Evolutionary conservation across 139 green algal species (phyloP).

Genomic region (Haematococcus sp.): DNA sequence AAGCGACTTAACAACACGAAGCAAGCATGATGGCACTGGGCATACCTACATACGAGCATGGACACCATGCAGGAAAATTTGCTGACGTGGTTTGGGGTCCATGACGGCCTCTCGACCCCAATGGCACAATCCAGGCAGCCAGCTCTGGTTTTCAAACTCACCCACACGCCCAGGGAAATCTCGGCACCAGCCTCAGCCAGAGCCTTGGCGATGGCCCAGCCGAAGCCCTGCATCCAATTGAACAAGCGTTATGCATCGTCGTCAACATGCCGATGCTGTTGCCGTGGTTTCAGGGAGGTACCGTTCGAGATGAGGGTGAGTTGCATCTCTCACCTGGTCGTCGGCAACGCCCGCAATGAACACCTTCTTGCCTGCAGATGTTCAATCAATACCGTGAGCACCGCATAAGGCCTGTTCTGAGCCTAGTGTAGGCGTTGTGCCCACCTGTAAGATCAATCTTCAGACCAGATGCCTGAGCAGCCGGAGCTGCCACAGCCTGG

Average conservation of each 20-base stretch:
- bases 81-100: too few species aligned
- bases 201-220: slow-evolving; percentile 95
- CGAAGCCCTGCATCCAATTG: slow-evolving; percentile 73
- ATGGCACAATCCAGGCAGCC: too few species aligned
- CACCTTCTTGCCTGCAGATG: slow-evolving; percentile 88
- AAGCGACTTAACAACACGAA: too few species aligned
- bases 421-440: background rate
- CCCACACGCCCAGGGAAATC: slow-evolving; percentile 97
- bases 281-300: background rate
- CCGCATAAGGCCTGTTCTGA: background rate
- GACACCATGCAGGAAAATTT: too few species aligned
- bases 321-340: slow-evolving; percentile 82
- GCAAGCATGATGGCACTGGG: too few species aligned
- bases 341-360: slow-evolving; percentile 99
- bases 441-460: slow-evolving; percentile 65
- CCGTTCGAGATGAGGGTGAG: background rate
- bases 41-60: too few species aligned
- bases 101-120: too few species aligned
- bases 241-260: background rate
- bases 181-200: slow-evolving; percentile 93
- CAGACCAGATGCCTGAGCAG: slow-evolving; percentile 42
- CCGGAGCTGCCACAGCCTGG: slow-evolving; percentile 12
- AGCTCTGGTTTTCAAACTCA: slow-evolving; percentile 38
- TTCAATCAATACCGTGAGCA: background rate
- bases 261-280: background rate